These are phyloP conservation scores for Beta corolliflora DNA, from an alignment of 179 eudicot species.

Conservation along the genomic window DNA sequence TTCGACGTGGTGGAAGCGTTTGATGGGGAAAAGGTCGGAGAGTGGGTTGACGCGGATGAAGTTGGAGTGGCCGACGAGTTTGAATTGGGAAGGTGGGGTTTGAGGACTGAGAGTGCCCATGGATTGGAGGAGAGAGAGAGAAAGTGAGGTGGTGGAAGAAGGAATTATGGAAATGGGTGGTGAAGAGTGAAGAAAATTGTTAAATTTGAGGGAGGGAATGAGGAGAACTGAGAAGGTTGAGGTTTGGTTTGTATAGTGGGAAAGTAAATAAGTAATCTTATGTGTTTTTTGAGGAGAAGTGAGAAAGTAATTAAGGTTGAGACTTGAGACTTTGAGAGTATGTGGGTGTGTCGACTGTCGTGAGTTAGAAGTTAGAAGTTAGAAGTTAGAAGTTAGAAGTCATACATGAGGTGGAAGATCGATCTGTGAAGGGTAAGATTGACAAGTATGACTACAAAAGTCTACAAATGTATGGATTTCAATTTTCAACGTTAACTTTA, in stretches of 20 bases:
- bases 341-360: neutral
- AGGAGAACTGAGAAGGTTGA: too few relatives aligned
- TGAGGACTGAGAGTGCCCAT: neutral
- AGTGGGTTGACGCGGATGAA: constrained; percentile 62
- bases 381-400: too few relatives aligned
- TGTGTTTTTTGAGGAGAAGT: too few relatives aligned
- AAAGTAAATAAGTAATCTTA: too few relatives aligned
- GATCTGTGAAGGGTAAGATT: neutral
- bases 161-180: neutral
- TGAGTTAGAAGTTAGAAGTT: neutral
- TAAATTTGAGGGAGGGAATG: neutral
- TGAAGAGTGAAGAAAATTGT: neutral
- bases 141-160: neutral
- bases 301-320: too few relatives aligned
- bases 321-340: too few relatives aligned
- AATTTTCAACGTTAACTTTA: neutral
- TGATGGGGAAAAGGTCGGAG: constrained; percentile 62
- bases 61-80: constrained; percentile 55
- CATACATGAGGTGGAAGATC: neutral
- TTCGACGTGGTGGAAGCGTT: constrained; percentile 71
- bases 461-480: too few relatives aligned
- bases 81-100: constrained; percentile 24
- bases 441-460: neutral
- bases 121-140: neutral
- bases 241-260: too few relatives aligned